These are phyloP conservation scores for Phaeotremella fagi DNA, from an alignment of 768 basidiomycete species.

Conservation along the genomic window DNA sequence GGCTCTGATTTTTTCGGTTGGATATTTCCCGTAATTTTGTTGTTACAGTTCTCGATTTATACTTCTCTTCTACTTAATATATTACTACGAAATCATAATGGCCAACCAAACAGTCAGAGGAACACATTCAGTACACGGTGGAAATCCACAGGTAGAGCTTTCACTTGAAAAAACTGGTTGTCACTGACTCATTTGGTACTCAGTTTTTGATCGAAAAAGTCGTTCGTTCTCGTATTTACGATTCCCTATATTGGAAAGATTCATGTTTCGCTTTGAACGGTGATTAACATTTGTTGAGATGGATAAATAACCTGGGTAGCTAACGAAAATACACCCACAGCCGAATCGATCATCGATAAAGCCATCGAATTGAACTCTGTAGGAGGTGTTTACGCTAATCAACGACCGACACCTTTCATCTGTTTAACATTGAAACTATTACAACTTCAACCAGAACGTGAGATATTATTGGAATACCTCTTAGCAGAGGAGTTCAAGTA, in stretches of 20 bases:
- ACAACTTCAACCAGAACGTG: conserved; percentile 96
- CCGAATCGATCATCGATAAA: conserved; percentile 89
- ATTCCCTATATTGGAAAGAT: conserved; percentile 94
- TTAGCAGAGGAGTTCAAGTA: conserved; percentile 98
- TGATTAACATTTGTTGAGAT: conserved; percentile 46
- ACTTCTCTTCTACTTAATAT: background rate
- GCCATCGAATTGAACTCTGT: conserved; percentile 74
- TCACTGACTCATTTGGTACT: background rate
- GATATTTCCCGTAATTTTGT: too few species aligned
- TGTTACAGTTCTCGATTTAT: too few species aligned
- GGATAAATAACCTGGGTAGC: too few species aligned
- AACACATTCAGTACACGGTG: conserved; percentile 85
- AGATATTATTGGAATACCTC: conserved; percentile 91
- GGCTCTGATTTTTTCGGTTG: background rate
- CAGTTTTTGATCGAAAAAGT: conserved; percentile 94
- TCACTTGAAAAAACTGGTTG: background rate
- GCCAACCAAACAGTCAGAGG: conserved; percentile 88
- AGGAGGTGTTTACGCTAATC: conserved; percentile 88
- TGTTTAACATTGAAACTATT: conserved; percentile 88
- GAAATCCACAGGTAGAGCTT: conserved; percentile 79
- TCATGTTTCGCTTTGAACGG: conserved; percentile 96
- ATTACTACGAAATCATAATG: conserved; percentile 53
- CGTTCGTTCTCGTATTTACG: conserved; percentile 92
- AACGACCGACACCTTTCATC: conserved; percentile 88
- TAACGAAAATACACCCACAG: too few species aligned